Conservation (phyloP, 768 basidiomycete genomes). For the Mycena metata region DNA sequence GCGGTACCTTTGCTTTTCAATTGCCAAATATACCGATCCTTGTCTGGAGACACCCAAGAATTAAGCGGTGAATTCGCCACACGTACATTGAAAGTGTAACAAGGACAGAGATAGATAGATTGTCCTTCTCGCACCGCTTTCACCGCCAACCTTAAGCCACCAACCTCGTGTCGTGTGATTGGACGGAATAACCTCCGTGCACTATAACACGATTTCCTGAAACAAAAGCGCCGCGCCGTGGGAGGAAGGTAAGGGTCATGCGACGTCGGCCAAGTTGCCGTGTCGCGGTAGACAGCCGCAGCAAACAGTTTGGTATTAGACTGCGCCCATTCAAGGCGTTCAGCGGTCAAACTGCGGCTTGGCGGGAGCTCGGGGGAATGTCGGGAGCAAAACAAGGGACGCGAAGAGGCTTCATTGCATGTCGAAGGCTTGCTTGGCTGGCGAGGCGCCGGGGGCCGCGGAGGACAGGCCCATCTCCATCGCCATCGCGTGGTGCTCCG, state of each 20-base stretch:
- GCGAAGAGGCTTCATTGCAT: constrained; percentile 5
- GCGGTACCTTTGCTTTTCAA: not conserved
- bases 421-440: not conserved
- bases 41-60: constrained; percentile 25
- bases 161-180: constrained; percentile 16
- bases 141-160: constrained; percentile 3
- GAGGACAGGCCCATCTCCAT: constrained; percentile 32
- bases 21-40: constrained; percentile 19
- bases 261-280: constrained; percentile 17
- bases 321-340: constrained; percentile 5
- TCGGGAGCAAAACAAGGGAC: constrained; percentile 7
- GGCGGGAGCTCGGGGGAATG: constrained; percentile 13
- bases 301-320: constrained; percentile 3
- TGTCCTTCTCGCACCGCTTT: constrained; percentile 27
- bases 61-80: not conserved
- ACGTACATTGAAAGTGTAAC: constrained; percentile 12
- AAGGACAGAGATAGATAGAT: constrained; percentile 9
- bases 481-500: constrained; percentile 30
- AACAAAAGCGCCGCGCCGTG: constrained; percentile 8
- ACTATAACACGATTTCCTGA: constrained; percentile 5
- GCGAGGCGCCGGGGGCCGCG: constrained; percentile 1
- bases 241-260: constrained; percentile 1
- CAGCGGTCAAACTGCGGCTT: constrained; percentile 7
- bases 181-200: constrained; percentile 5
- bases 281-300: constrained; percentile 2